phyloP scores from a whole-genome alignment of 331 rosid species.

The Quercus tomentella region DNA sequence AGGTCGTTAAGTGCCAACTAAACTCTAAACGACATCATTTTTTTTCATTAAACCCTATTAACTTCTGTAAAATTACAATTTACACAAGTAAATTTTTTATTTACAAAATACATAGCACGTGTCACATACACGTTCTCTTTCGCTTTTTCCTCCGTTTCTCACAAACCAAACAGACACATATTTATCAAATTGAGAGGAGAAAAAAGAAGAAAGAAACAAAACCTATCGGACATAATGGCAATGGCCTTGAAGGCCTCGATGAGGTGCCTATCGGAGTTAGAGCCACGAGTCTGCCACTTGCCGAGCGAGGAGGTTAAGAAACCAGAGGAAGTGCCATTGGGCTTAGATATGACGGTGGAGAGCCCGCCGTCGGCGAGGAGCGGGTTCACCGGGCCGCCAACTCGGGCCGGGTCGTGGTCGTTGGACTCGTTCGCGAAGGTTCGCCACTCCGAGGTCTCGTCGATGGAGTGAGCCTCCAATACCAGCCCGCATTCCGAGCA shows the following conservation, averaged over 20 bases:
- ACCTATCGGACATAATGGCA: constrained; percentile 97
- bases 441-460: constrained; percentile 95
- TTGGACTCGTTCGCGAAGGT: constrained; percentile 91
- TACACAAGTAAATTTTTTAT: too few relatives aligned
- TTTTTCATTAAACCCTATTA: too few relatives aligned
- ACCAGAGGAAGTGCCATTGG: constrained; percentile 66
- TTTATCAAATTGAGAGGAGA: not conserved
- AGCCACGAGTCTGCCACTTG: constrained; percentile 96
- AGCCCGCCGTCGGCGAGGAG: constrained; percentile 79
- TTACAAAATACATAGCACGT: too few relatives aligned
- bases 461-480: constrained; percentile 88
- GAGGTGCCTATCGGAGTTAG: constrained; percentile 82
- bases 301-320: constrained; percentile 80
- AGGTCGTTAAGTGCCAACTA: too few relatives aligned
- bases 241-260: constrained; percentile 82
- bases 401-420: constrained; percentile 95
- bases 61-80: too few relatives aligned
- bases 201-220: not conserved
- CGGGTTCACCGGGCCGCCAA: constrained; percentile 84
- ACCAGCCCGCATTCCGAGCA: constrained; percentile 96
- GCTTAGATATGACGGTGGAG: constrained; percentile 70
- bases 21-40: too few relatives aligned
- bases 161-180: too few relatives aligned
- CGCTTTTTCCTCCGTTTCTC: too few relatives aligned
- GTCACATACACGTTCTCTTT: too few relatives aligned